Percentiles rank a stretch among this genome's conserved stretches.
Evolutionary conservation across 2,329 filamentous ascomycete species (phyloP).

Genomic region (Colletotrichum zoysiae): DNA sequence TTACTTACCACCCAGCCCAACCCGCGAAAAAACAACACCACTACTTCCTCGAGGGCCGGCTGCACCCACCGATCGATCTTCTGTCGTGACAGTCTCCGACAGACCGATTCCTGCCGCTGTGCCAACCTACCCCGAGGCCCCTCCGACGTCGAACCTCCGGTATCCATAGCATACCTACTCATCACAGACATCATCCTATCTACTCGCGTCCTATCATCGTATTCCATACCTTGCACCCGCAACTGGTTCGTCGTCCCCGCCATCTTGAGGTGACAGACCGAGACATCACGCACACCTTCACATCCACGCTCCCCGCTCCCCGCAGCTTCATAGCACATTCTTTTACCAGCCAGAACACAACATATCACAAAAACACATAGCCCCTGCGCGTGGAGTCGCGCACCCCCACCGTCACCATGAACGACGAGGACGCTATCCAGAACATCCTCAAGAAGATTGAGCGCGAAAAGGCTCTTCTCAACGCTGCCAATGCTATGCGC

Average conservation of each 20-base stretch:
- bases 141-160: conserved; percentile 35
- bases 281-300: conserved; percentile 5
- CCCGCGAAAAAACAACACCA: conserved; percentile 39
- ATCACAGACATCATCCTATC: conserved; percentile 10
- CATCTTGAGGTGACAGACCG: conserved; percentile 8
- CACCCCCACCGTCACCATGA: conserved; percentile 63
- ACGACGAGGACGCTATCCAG: conserved; percentile 74
- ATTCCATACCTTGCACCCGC: conserved; percentile 11
- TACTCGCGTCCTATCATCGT: conserved; percentile 1
- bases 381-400: conserved; percentile 53
- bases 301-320: neutral
- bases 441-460: conserved; percentile 98
- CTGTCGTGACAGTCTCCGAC: conserved; percentile 39
- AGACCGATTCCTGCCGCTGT: conserved; percentile 37
- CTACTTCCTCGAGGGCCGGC: conserved; percentile 39
- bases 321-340: conserved; percentile 9
- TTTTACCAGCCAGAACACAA: conserved; percentile 8
- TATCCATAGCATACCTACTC: conserved; percentile 17
- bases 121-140: conserved; percentile 31
- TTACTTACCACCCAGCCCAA: conserved; percentile 36
- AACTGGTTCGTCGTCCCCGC: neutral
- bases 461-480: conserved; percentile 94
- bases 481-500: conserved; percentile 93
- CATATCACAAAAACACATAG: conserved; percentile 15
- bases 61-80: conserved; percentile 40